Percentiles rank a stretch among this genome's conserved stretches.
Conservation (phyloP, 805 yeast species). For the Myxozyma neotropica region DNA sequence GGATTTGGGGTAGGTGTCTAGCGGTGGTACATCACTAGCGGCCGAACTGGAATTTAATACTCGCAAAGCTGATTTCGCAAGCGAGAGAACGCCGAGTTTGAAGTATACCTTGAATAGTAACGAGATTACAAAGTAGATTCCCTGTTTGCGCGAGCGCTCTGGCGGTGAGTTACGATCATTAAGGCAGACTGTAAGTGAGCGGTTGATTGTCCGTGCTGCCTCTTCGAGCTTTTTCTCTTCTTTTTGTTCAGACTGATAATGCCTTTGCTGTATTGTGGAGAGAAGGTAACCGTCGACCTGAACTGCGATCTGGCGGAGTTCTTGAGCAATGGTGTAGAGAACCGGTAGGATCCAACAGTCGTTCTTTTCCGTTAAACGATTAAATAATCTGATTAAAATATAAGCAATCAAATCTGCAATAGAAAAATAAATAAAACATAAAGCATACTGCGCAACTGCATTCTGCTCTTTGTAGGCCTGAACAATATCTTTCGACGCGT, state of each 20-base stretch:
- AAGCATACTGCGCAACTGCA: slow-evolving; percentile 37
- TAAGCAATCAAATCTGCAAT: background rate
- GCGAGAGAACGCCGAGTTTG: slow-evolving; percentile 62
- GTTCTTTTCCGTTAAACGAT: slow-evolving; percentile 27
- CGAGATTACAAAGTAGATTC: slow-evolving; percentile 71
- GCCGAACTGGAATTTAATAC: slow-evolving; percentile 58
- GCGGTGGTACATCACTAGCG: slow-evolving; percentile 53
- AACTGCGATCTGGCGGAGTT: slow-evolving; percentile 39
- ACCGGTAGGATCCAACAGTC: slow-evolving; percentile 35
- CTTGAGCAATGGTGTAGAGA: slow-evolving; percentile 37
- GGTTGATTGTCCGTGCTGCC: slow-evolving; percentile 67
- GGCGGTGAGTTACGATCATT: slow-evolving; percentile 70
- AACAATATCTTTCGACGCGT: slow-evolving; percentile 30
- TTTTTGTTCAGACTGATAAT: background rate
- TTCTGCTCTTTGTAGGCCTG: slow-evolving; percentile 39
- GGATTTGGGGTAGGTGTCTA: slow-evolving; percentile 49
- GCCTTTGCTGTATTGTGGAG: background rate
- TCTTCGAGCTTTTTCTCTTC: slow-evolving; percentile 46
- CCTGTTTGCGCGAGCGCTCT: slow-evolving; percentile 55
- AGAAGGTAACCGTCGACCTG: slow-evolving; percentile 29
- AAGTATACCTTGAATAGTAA: slow-evolving; percentile 71
- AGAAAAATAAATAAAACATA: background rate
- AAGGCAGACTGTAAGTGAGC: slow-evolving; percentile 73
- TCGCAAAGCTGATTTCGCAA: slow-evolving; percentile 73
- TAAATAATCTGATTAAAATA: slow-evolving; percentile 18